Percentiles rank a stretch among this genome's conserved stretches.
Conservation (phyloP, 345 rosid species). For the Camelina sativa region DNA sequence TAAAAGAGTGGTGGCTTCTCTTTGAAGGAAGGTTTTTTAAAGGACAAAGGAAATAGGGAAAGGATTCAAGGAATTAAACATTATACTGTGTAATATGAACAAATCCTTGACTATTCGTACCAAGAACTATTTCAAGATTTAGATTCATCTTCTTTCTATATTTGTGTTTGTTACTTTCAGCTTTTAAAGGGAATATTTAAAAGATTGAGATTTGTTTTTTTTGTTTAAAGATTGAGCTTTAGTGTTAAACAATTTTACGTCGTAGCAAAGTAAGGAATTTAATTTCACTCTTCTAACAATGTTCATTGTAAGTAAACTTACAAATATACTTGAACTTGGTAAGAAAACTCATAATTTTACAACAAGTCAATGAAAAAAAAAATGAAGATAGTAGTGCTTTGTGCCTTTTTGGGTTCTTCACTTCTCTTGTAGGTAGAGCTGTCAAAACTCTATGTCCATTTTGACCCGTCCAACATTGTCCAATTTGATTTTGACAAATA, state of each 20-base stretch:
- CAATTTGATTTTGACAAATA: too few species aligned
- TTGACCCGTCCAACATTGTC: too few species aligned
- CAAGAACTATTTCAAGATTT: not conserved
- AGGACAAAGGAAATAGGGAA: constrained; percentile 4
- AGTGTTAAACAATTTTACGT: constrained; percentile 6
- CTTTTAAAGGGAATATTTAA: constrained; percentile 8
- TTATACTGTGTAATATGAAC: not conserved
- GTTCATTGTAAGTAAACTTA: not conserved
- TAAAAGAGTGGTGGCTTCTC: constrained; percentile 15
- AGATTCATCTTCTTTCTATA: not conserved
- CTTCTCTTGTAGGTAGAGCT: not conserved
- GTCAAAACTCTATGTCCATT: too few species aligned
- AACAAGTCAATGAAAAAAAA: not conserved
- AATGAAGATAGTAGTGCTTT: not conserved
- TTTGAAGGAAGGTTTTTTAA: constrained; percentile 31
- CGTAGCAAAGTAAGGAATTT: constrained; percentile 37
- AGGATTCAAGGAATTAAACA: not conserved
- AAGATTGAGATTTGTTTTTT: not conserved
- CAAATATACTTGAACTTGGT: constrained; percentile 6
- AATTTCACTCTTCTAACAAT: constrained; percentile 4
- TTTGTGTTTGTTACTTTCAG: constrained; percentile 6
- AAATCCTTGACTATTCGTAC: constrained; percentile 15
- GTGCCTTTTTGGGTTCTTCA: not conserved
- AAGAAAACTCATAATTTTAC: not conserved
- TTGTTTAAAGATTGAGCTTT: constrained; percentile 2